Evolutionary conservation across 345 rosid species (phyloP), one percentile per base, ranked within the genome.

Genomic region (Populus simonii): DNA sequence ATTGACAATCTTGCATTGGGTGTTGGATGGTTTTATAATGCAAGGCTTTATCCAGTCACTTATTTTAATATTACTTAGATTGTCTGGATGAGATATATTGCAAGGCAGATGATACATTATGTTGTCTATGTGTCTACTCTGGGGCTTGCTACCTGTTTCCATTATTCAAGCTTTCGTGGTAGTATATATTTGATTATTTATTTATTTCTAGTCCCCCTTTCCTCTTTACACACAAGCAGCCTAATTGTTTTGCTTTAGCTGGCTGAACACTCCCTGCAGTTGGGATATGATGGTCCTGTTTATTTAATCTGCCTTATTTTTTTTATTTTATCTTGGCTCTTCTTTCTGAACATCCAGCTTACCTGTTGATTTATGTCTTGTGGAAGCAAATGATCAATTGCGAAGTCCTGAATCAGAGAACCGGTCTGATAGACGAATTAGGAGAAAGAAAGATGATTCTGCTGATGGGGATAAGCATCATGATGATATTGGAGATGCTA

Each of bases 361-460:
- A 49, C 36, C 11, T 41, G 35, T 38, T 85, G 62, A 68, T 78
- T 35, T 72, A 8, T 87, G 41, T 73, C 73, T 78, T 71, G 36
- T 73, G 85, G 72, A 85, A 96, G 98, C 83, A 20, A 86, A 82
- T 74, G 90, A 88, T 72, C 81, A 25, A 13, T 79, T 87, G 79
- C 88, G 43, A 80, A 87, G 86, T 80, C 81, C 87, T 39, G 94
- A 90, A 53, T 51, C 87, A 0, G 96, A 92, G 55, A 91, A 73
- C 80, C 83, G 79, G 72, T 61, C 79, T 68, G 98, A 93, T 74
- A 88, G 88, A 68, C 89, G 90, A 55, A 84, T 74, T 74, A 87
- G 92, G 88, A 93, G 86, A 79, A 92, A 81, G 89, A 84, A 83
- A 75, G 97, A 88, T 83, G 87, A 82, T 81, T 87, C 88, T 81